Conservation (phyloP, 164 flowering plant genomes). For the Berberis vulgaris region DNA sequence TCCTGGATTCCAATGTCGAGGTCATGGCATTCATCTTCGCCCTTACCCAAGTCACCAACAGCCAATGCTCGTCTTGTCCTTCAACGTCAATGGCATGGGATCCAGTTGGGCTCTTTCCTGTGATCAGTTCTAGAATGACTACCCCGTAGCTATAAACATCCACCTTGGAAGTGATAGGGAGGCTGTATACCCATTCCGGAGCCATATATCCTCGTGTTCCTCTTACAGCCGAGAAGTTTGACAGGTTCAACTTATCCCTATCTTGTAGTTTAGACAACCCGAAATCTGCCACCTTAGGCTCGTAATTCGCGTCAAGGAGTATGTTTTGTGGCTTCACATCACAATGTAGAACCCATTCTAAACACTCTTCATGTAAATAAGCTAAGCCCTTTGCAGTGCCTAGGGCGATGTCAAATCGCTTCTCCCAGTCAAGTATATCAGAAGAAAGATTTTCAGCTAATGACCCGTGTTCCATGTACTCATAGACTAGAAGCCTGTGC, state of each 20-base stretch:
- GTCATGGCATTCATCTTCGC: not conserved
- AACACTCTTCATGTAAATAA: not conserved
- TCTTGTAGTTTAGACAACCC: not conserved
- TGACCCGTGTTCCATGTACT: not conserved
- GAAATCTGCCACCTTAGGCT: not conserved
- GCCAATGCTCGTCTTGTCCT: not conserved
- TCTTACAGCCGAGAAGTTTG: not conserved
- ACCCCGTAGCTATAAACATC: not conserved
- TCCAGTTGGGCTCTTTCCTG: not conserved
- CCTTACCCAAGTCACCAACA: not conserved
- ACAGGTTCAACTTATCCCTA: not conserved
- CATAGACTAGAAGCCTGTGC: not conserved
- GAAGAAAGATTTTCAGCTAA: not conserved
- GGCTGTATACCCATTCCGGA: not conserved
- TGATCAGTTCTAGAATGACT: not conserved
- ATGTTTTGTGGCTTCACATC: no score
- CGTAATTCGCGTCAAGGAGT: not conserved
- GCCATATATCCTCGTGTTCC: not conserved
- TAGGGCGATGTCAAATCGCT: not conserved
- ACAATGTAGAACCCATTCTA: no score
- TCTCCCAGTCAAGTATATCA: not conserved
- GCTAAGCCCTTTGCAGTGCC: not conserved
- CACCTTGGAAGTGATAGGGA: not conserved
- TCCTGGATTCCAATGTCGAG: not conserved
- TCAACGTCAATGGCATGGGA: not conserved